Percentiles rank a stretch among this genome's conserved stretches.
Conservation (phyloP, 1,284 basidiomycete species). For the Meripilus lineatus region DNA sequence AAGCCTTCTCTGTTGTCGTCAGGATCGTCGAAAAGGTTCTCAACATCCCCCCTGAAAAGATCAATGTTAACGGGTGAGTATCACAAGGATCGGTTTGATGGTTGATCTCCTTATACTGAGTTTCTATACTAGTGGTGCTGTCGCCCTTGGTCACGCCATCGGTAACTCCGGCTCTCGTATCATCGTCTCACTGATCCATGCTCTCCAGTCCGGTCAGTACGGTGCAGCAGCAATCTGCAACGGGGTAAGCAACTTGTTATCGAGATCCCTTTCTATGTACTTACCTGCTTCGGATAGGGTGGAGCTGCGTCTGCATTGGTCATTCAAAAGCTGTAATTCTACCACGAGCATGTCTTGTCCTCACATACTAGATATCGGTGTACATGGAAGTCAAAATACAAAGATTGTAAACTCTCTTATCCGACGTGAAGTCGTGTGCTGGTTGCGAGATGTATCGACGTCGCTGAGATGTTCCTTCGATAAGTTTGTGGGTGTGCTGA, state of each 20-base stretch:
- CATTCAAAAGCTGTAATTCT: conserved; percentile 73
- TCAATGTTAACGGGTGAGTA: conserved; percentile 86
- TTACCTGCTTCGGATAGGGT: conserved; percentile 49
- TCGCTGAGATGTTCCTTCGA: too few species aligned
- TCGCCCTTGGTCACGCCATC: conserved; percentile 92
- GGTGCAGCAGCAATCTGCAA: conserved; percentile 99
- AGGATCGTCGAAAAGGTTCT: conserved; percentile 89
- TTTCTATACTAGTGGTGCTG: conserved; percentile 92
- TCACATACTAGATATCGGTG: background rate
- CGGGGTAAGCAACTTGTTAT: conserved; percentile 57
- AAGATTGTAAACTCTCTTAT: too few species aligned
- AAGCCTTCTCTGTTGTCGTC: conserved; percentile 96
- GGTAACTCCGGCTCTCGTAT: conserved; percentile 96
- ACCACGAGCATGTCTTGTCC: conserved; percentile 1
- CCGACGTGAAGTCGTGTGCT: too few species aligned
- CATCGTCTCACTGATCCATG: conserved; percentile 90
- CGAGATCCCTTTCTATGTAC: conserved; percentile 4
- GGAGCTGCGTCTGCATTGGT: conserved; percentile 90
- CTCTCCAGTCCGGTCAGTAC: conserved; percentile 92
- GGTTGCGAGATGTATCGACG: too few species aligned
- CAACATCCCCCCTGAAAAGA: conserved; percentile 79
- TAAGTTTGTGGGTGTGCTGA: too few species aligned
- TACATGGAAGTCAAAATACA: too few species aligned
- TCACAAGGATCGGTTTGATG: background rate
- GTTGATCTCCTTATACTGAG: conserved; percentile 1